Evolutionary conservation across 306 rosid genomes (phyloP), one percentile per base, ranked within the genome.

Genomic region (Canavalia ensiformis): DNA sequence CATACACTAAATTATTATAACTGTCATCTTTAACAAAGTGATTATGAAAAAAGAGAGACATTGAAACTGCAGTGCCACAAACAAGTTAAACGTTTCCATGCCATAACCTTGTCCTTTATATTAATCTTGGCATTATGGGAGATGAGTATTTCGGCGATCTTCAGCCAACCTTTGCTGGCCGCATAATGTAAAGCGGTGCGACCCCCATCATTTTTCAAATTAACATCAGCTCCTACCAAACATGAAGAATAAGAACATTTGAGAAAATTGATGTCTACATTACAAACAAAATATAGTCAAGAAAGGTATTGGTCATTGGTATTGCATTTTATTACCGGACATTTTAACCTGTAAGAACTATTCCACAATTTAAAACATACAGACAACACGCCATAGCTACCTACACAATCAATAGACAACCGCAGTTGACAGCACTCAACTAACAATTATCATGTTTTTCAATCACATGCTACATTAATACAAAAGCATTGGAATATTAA

Each of bases 171-270:
- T 80, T 95, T 95, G 83, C 98, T 95, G 59, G 96, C 94, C 49
- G 94, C 97, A 85, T 95, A 95, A 78, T 95, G 98, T 88, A 95
- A 94, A 69, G 99, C 96, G 76, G 95, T 84, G 45, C 96, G 93
- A 54, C 98, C 98, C 5, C 99, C 94, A 29, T 60, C 5, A 63
- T 93, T 93, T 86, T 84, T 90, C 68, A 89, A 25, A 88, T 93
- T 91, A 77, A 89, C 89, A 89, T 91, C 91, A 83, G 96, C 97
- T 77, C 94, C 99, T 95, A 83, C 79, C 10, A 69, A 77, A 62
- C 29, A 66, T n/a, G 67, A 68, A 78, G 72, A 79, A 58, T 29
- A 42, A 66, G 45, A 80, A 31, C 59, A 76, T 44, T 76, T 42
- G 45, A 47, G 56, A 81, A 34, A 81, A 60, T 57, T 66, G 34